Evolutionary conservation across 805 yeast genomes (phyloP).

Genomic region (Torulaspora gathmanii): DNA sequence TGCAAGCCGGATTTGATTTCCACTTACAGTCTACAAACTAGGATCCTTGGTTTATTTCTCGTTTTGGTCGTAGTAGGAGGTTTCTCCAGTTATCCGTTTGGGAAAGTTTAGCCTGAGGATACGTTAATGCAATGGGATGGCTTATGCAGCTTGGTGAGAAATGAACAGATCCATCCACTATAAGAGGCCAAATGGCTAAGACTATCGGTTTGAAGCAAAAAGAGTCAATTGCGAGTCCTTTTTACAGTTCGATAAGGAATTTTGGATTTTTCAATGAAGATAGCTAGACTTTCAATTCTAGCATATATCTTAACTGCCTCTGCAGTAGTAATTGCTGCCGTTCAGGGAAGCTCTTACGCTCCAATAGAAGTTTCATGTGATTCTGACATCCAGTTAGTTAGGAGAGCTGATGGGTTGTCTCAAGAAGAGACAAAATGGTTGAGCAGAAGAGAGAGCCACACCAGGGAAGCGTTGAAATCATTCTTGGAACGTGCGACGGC

Average conservation of each 20-base stretch:
- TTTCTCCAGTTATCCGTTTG: neutral
- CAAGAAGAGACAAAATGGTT: constrained; percentile 48
- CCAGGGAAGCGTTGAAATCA: constrained; percentile 10
- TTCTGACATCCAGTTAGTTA: constrained; percentile 30
- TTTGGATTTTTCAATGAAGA: neutral
- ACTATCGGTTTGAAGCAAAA: neutral
- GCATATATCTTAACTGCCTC: constrained; percentile 1
- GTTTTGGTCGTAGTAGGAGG: neutral
- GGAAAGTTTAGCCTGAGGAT: neutral
- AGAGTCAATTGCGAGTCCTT: too few relatives aligned
- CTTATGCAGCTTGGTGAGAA: neutral
- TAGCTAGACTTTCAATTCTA: neutral
- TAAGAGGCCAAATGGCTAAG: neutral
- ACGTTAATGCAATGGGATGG: neutral
- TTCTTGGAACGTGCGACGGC: constrained; percentile 20
- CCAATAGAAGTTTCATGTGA: constrained; percentile 49
- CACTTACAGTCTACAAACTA: neutral
- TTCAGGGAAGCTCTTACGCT: constrained; percentile 50
- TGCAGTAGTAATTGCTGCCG: constrained; percentile 19
- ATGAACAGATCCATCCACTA: neutral
- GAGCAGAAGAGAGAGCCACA: constrained; percentile 23
- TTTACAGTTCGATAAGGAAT: neutral
- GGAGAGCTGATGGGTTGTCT: constrained; percentile 46
- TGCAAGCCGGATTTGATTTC: neutral
- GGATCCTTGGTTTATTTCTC: neutral